Evolutionary conservation across 371 early-diverging fungal species (phyloP), one percentile per base, ranked within the genome.

Genomic region (Rhizomucor miehei): DNA sequence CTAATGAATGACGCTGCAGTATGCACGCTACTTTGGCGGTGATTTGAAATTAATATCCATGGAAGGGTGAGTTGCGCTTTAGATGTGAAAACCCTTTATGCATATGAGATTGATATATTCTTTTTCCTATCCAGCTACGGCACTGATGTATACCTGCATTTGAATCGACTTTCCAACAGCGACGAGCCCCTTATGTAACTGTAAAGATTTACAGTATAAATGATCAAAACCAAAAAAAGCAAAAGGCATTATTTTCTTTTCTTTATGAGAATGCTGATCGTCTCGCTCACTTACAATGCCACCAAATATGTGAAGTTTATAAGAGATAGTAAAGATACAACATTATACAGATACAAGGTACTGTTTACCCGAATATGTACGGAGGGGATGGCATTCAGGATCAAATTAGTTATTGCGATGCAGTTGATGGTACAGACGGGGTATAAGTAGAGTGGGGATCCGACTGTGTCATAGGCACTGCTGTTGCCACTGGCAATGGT

Each of bases 21-120:
- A 91, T 75, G 91, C 94, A 16, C 83, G 93, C 34, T 95, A 95
- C 68, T 95, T 94, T 82, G 98, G 98, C 48, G 98, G 98, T 36
- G 95, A 96, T 68, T 68, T 97, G 43, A 84, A 89, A 64, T 69
- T 96, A 41, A 92, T 94, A 48, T 90, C 90, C 36, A 95, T 96
- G 96, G 98, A 96, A 73, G 95, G 95, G 75, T 92, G 86, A 66
- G 78, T 36, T 48, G 14, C 6, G 5, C 37, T 48, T 44, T 0
- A 29, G 8, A 19, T 45, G 8, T 35, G 19, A n/a, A 34, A 35
- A 11, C 43, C 16, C 17, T 16, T 11, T 55, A 35, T 17, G 13
- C 40, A 17, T 25, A 39, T 24, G 3, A 10, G 21, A 11, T 39
- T 45, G 44, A 8, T 1, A 3, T n/a, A n/a, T n/a, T n/a, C n/a